phyloP scores from a whole-genome alignment of 2,329 filamentous ascomycete species.

The Aspergillus novoparasiticus region DNA sequence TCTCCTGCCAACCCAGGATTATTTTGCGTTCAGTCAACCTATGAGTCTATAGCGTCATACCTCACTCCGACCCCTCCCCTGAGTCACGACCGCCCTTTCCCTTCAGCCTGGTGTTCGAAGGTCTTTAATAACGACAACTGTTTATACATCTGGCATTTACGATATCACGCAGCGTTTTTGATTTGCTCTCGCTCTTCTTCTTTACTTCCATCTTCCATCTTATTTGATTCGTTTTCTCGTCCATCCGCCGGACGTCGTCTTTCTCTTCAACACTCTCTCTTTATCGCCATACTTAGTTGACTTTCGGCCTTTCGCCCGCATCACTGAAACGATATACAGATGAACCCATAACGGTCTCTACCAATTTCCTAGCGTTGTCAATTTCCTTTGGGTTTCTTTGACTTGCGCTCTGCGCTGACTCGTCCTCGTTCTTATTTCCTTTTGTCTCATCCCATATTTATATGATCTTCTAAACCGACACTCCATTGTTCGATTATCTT shows the following conservation, averaged over 20 bases:
- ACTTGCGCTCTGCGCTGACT: constrained; percentile 30
- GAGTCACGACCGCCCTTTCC: constrained; percentile 34
- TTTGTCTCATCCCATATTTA: constrained; percentile 33
- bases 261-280: constrained; percentile 28
- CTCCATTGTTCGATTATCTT: constrained; percentile 21
- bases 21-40: constrained; percentile 16
- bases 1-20: constrained; percentile 4
- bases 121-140: constrained; percentile 27
- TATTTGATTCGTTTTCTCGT: constrained; percentile 6
- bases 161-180: constrained; percentile 45
- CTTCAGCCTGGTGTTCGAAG: constrained; percentile 43
- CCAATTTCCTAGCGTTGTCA: constrained; percentile 36
- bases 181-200: constrained; percentile 14
- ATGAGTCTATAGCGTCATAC: constrained; percentile 32
- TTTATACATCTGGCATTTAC: constrained; percentile 38
- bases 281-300: constrained; percentile 20
- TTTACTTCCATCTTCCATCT: constrained; percentile 12
- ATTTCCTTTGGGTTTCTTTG: constrained; percentile 27
- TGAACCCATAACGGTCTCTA: constrained; percentile 46
- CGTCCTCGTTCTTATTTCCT: constrained; percentile 24
- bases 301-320: constrained; percentile 21
- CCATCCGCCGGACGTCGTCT: constrained; percentile 20
- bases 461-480: constrained; percentile 31
- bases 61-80: constrained; percentile 18
- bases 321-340: constrained; percentile 40